Evolutionary conservation across 2,329 filamentous ascomycete genomes (phyloP), one percentile per base, ranked within the genome.

Genomic region (Ceratocystis cubensis): DNA sequence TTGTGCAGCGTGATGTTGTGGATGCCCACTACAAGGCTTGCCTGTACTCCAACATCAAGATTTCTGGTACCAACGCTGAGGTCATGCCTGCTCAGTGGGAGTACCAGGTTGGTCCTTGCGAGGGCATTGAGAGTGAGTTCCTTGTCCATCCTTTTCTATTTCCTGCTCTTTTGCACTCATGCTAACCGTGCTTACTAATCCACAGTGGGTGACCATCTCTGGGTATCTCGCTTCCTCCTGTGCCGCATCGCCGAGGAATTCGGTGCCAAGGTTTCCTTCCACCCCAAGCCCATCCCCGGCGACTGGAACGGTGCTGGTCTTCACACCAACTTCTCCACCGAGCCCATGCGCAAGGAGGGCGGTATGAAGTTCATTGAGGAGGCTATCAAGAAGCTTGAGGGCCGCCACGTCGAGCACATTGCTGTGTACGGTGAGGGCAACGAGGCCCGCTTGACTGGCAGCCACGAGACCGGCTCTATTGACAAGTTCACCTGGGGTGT

Each of bases 21-120:
- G 93, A 97, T 81, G 75, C 76, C 1, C 76, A 78, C 73, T 80
- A 80, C 75, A 80, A 80, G 75, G 77, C 77, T 68, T 96, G 84
- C 82, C 76, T 97, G 78, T 75, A 91, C 77, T 85, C 93, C 69
- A 88, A 88, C 69, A 83, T 99, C 79, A 87, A 92, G 77, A 97
- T 99, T 78, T 96, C 92, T 30, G 94, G 94, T 74, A 97, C 94
- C 81, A 99, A 99, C 78, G 94, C 94, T 71, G 94, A 99, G 84
- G 94, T 99, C 74, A 96, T 96, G 89, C 89, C 91, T 70, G 91
- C 89, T 69, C 93, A 96, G 79, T 97, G 93, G 93, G 93, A 97
- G 78, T 96, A 90, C 86, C 61, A 64, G 77, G 89, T 96, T 73
- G 93, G 93, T 67, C 93, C 93, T 70, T 96, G 90, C 79, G 78